Evolutionary conservation across 495 filamentous ascomycete genomes (phyloP), one percentile per base, ranked within the genome.

Genomic region (Amphirosellinia nigrospora): DNA sequence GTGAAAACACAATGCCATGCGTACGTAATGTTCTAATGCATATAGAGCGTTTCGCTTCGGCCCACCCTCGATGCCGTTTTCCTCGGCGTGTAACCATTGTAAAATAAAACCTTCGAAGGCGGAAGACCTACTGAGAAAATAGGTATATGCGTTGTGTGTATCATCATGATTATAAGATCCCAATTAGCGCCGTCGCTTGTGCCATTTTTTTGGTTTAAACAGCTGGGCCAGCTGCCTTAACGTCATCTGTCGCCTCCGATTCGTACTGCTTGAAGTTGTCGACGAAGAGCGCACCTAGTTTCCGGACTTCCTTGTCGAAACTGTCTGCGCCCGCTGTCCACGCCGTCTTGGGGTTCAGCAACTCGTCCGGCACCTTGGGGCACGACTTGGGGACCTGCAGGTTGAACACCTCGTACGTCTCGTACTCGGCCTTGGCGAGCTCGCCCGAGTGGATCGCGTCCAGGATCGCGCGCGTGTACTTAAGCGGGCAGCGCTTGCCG

Each of bases 181-280:
- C 58, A 63, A 63, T 58, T 66, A 67, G 60, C 52, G 70, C 72
- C 62, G 59, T 61, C 71, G 72, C 72, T 73, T 72, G 55, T 36
- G 15, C 10, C n/a, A 2, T 9, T 10, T 36, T 34, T 36, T 10
- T n/a, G n/a, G n/a, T n/a, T 73, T 80, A 86, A 46, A 85, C 77
- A 38, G 78, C 73, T 8, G 89, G 89, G 32, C 89, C 92, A 41
- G 92, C 91, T 68, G 88, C 87, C 77, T 90, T 87, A 69, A 94
- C 94, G 64, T 97, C 95, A 66, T 85, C 82, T 41, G 94, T 97
- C 30, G 94, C 94, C 82, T 97, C 87, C 71, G 91, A 90, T 71
- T 89, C 83, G 85, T 97, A 98, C 86, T 96, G 96, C 86, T 94
- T 90, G 86, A 99, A 99, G 86, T 98, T 98, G 84, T 97, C 92